Evolutionary conservation across 345 rosid genomes (phyloP), one percentile per base, ranked within the genome.

Genomic region (Noccaea bulbosa): DNA sequence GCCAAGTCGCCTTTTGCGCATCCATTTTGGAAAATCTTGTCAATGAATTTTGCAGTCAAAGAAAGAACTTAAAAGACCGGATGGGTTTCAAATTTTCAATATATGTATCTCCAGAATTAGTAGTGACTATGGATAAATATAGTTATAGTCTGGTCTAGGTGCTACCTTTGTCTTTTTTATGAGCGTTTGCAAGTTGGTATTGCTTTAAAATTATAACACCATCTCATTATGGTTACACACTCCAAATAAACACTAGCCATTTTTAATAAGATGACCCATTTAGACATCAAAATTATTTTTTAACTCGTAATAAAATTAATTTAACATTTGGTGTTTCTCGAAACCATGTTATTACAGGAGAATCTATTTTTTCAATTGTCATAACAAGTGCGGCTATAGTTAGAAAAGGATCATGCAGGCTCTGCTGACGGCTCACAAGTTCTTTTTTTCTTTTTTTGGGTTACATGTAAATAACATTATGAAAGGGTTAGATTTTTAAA

Each of bases 121-220:
- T 14, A 14, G 12, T 17, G 27, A 11, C 3, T 24, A 9, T 39
- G 38, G 59, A 63, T 62, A 70, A 61, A 70, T 70, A 50, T 70
- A 70, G 74, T 44, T 20, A 20, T 1, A 20, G 22, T 20, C 22
- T 20, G 22, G 30, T 8, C 39, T 35, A 71, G 17, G 65, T 35
- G 14, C 44, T 14, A 34, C 30, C 30, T 43, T 32, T 45, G 5
- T 48, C 45, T 44, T 11, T 43, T 14, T 8, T 59, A 59, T 38
- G 60, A n/a, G 67, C 17, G 22, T 11, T 49, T 49, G 24, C 3
- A 70, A 70, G 50, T 2, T 59, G 24, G 24, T 70, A 40, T 40
- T 60, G 35, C 67, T 61, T 61, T n/a, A 70, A 60, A 48, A 61
- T n/a, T n/a, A n/a, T 17, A 50, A 71, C 35, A 32, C 32, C 52